A percentile compares a stretch with the other conserved stretches of the same genome.
Conservation (phyloP, 768 basidiomycete genomes). For the Lactarius quietus region DNA sequence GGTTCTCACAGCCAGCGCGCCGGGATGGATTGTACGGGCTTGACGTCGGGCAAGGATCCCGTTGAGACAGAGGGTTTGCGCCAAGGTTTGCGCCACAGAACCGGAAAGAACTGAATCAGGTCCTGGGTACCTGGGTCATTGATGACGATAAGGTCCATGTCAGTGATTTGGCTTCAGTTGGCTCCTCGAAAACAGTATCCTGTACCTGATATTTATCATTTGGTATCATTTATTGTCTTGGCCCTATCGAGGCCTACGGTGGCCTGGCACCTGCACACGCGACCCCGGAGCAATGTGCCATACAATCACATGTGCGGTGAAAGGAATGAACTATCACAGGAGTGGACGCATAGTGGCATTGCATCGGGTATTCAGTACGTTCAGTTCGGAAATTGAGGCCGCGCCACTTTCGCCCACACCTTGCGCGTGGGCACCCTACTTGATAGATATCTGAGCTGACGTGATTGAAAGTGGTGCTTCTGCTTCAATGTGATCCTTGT, state of each 20-base stretch:
- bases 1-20: neutral
- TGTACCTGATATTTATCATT: neutral
- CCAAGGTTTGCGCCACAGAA: constrained; percentile 7
- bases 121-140: neutral
- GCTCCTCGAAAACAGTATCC: neutral
- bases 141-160: neutral
- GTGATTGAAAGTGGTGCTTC: neutral
- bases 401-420: constrained; percentile 11
- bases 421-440: neutral
- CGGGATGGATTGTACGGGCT: neutral
- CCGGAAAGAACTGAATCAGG: neutral
- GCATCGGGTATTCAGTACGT: neutral
- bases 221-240: neutral
- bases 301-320: neutral
- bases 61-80: neutral
- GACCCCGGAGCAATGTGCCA: neutral
- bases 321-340: neutral
- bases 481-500: neutral
- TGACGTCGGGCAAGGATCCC: neutral
- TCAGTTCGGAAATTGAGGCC: neutral
- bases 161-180: neutral
- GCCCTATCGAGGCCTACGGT: neutral
- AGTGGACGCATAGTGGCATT: neutral
- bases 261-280: neutral
- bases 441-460: neutral